Evolutionary conservation across 1,284 basidiomycete species (phyloP).

Genomic region (Violaceomyces palustris): DNA sequence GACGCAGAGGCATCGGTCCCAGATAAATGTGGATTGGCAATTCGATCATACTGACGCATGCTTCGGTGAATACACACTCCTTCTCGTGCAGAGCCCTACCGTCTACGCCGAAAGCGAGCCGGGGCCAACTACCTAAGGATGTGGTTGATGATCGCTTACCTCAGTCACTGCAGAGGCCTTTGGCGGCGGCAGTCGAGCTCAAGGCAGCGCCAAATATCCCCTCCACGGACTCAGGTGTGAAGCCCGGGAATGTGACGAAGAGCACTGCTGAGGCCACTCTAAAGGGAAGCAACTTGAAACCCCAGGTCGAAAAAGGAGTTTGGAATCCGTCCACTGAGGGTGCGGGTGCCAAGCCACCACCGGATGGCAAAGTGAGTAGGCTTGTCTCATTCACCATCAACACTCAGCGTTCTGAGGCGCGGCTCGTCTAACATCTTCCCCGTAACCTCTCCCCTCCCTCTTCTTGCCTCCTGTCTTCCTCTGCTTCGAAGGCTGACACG

Average conservation of each 20-base stretch:
- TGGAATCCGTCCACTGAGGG: background rate
- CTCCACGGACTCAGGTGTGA: too few relatives aligned
- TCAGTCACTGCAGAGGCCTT: conserved; percentile 2
- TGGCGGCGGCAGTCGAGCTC: conserved; percentile 2
- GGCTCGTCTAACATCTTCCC: too few relatives aligned
- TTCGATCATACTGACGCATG: background rate
- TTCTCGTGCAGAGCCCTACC: too few relatives aligned
- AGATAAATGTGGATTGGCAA: background rate
- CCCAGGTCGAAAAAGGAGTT: background rate
- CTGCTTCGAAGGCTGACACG: conserved; percentile 4
- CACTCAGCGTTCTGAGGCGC: too few relatives aligned
- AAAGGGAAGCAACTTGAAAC: background rate
- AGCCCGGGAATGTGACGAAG: background rate
- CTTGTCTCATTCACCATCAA: too few relatives aligned
- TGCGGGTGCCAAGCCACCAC: conserved; percentile 2
- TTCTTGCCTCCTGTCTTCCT: conserved; percentile 1
- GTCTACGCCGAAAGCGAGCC: background rate
- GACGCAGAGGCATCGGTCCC: conserved; percentile 6
- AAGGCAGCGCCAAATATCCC: background rate
- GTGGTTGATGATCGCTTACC: conserved; percentile 5
- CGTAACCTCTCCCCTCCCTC: conserved; percentile 2
- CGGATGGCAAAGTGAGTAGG: too few relatives aligned
- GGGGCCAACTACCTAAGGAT: background rate
- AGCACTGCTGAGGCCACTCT: background rate
- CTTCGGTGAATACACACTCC: background rate